Conservation (phyloP, 805 yeast species). For the Suhomyces emberorum region DNA sequence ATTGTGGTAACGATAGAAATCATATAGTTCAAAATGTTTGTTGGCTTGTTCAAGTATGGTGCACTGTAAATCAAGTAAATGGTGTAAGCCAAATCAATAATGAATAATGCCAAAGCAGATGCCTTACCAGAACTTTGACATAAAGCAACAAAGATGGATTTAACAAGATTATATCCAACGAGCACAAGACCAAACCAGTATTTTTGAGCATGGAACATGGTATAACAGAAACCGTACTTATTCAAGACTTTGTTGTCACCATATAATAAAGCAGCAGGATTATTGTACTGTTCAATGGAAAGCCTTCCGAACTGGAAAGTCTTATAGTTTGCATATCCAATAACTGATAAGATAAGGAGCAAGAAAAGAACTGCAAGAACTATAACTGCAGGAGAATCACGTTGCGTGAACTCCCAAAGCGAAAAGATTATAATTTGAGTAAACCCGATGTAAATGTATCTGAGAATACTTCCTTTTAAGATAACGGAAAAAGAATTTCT, state of each 20-base stretch:
- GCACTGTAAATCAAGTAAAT: slow-evolving; percentile 56
- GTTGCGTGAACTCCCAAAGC: slow-evolving; percentile 79
- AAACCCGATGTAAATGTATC: slow-evolving; percentile 82
- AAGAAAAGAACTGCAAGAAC: slow-evolving; percentile 75
- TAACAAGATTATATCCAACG: slow-evolving; percentile 57
- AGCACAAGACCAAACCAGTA: slow-evolving; percentile 82
- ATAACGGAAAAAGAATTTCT: slow-evolving; percentile 55
- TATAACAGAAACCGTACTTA: slow-evolving; percentile 84
- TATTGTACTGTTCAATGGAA: slow-evolving; percentile 60
- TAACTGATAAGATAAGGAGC: slow-evolving; percentile 54
- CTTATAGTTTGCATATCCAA: slow-evolving; percentile 65
- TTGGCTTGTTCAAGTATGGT: slow-evolving; percentile 81
- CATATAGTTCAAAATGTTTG: slow-evolving; percentile 71
- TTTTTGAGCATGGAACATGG: slow-evolving; percentile 77
- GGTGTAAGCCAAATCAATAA: slow-evolving; percentile 71
- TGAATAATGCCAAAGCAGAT: slow-evolving; percentile 72
- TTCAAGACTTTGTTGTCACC: slow-evolving; percentile 71
- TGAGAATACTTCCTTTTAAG: slow-evolving; percentile 73
- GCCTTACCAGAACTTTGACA: slow-evolving; percentile 80
- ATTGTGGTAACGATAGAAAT: slow-evolving; percentile 69
- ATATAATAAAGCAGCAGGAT: slow-evolving; percentile 84
- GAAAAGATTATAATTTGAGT: slow-evolving; percentile 77
- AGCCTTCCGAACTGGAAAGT: slow-evolving; percentile 58
- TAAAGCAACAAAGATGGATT: slow-evolving; percentile 70
- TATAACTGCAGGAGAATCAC: slow-evolving; percentile 86